Conservation (phyloP, 208 protist species). For the Trypanosoma mega region DNA sequence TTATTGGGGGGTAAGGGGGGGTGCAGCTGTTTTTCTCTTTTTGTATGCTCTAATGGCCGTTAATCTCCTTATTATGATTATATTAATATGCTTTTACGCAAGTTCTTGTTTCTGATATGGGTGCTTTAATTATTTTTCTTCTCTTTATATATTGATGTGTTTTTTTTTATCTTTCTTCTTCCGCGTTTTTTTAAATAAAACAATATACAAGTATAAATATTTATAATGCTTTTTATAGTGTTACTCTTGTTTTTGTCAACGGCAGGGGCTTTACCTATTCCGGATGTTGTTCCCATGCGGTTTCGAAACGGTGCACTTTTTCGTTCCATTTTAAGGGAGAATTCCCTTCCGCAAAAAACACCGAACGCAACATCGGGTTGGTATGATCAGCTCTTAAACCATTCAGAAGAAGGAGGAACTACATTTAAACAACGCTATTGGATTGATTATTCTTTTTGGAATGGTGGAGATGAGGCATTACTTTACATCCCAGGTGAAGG, state of each 20-base stretch:
- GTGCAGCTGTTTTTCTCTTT: too few species aligned
- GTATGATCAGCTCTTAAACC: constrained; percentile 29
- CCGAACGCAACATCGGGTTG: constrained; percentile 27
- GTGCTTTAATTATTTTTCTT: too few species aligned
- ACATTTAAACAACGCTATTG: constrained; percentile 41
- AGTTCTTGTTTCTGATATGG: too few species aligned
- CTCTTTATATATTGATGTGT: too few species aligned
- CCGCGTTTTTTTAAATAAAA: too few species aligned
- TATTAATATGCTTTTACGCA: too few species aligned
- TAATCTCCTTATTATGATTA: too few species aligned
- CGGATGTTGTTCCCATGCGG: neutral
- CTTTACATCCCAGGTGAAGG: constrained; percentile 36
- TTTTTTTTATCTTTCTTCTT: constrained; percentile 1
- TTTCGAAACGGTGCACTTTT: constrained; percentile 5
- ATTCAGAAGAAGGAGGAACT: constrained; percentile 14
- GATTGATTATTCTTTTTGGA: constrained; percentile 29
- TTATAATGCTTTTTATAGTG: neutral
- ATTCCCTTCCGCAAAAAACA: too few species aligned
- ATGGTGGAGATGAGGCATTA: constrained; percentile 21
- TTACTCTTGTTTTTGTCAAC: neutral
- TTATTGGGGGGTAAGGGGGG: too few species aligned
- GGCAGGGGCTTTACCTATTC: neutral
- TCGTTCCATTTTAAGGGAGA: neutral
- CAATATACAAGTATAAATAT: too few species aligned
- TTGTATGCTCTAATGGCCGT: too few species aligned